Percentiles rank a stretch among this genome's conserved stretches.
These are phyloP conservation scores for Cystobasidium pallidum DNA, from an alignment of 1,284 basidiomycete genomes.

Conservation along the genomic window DNA sequence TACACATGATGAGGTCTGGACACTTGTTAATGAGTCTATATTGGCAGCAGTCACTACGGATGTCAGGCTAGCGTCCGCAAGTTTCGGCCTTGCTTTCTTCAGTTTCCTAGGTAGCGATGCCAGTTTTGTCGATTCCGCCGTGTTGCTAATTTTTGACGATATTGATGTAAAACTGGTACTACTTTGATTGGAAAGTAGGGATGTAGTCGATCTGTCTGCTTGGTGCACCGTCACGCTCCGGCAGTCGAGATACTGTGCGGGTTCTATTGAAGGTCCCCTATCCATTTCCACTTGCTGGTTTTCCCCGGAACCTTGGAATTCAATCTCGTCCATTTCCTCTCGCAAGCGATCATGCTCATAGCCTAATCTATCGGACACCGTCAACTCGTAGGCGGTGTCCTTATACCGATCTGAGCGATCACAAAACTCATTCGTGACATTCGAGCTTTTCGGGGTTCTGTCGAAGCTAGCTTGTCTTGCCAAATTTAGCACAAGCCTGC, in stretches of 20 bases:
- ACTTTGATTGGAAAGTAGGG: conserved; percentile 17
- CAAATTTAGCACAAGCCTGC: background rate
- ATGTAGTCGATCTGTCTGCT: conserved; percentile 18
- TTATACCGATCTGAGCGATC: background rate
- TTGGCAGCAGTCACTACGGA: background rate
- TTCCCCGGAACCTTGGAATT: background rate
- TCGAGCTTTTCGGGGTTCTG: conserved; percentile 8
- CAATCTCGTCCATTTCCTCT: background rate
- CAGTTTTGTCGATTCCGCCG: background rate
- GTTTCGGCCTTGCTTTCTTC: conserved; percentile 11
- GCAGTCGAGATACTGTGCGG: background rate
- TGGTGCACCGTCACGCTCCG: background rate
- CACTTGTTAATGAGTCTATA: no score
- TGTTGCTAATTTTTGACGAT: background rate
- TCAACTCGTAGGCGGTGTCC: background rate
- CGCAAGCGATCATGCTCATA: background rate
- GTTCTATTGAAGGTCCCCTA: background rate
- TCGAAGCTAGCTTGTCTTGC: conserved; percentile 16
- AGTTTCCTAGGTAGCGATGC: conserved; percentile 6
- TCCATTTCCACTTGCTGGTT: background rate
- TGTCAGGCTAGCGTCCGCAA: background rate
- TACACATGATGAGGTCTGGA: no score
- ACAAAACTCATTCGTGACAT: conserved; percentile 3
- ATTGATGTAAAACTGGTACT: conserved; percentile 2
- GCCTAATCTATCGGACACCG: conserved; percentile 1